Conservation (phyloP, 208 protist genomes). For the Angomonas deanei region DNA sequence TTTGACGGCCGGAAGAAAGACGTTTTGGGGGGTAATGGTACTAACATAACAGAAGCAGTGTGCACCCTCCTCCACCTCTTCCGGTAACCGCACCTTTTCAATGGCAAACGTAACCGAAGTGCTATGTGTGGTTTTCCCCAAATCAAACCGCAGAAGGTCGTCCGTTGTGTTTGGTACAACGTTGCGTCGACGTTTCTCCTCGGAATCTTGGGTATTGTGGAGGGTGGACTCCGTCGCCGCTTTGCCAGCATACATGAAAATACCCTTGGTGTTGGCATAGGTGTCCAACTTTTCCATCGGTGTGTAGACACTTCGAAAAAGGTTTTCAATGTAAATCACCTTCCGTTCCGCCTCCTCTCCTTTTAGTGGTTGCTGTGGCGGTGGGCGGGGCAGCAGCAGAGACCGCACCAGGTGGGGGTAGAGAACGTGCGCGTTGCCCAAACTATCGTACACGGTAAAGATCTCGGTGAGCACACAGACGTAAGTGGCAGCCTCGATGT, state of each 20-base stretch:
- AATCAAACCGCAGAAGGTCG: constrained; percentile 16
- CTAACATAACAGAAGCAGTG: constrained; percentile 75
- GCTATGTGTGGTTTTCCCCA: constrained; percentile 6
- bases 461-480: constrained; percentile 39
- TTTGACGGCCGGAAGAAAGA: constrained; percentile 52
- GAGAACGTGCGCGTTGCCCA: constrained; percentile 20
- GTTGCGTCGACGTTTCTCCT: constrained; percentile 55
- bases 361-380: neutral
- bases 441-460: constrained; percentile 23
- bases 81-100: constrained; percentile 46
- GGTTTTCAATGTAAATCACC: constrained; percentile 33
- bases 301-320: constrained; percentile 29
- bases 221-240: constrained; percentile 42
- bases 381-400: constrained; percentile 20
- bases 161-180: constrained; percentile 31
- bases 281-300: constrained; percentile 19
- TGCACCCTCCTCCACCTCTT: constrained; percentile 17
- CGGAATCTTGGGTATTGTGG: constrained; percentile 37
- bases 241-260: constrained; percentile 23
- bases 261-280: constrained; percentile 19
- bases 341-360: constrained; percentile 11
- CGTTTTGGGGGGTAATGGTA: constrained; percentile 29
- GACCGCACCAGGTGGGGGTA: constrained; percentile 51
- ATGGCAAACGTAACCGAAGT: constrained; percentile 22
- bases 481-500: constrained; percentile 54